phyloP scores from a whole-genome alignment of 257 asterid genomes.

The Solanum tacnaense region DNA sequence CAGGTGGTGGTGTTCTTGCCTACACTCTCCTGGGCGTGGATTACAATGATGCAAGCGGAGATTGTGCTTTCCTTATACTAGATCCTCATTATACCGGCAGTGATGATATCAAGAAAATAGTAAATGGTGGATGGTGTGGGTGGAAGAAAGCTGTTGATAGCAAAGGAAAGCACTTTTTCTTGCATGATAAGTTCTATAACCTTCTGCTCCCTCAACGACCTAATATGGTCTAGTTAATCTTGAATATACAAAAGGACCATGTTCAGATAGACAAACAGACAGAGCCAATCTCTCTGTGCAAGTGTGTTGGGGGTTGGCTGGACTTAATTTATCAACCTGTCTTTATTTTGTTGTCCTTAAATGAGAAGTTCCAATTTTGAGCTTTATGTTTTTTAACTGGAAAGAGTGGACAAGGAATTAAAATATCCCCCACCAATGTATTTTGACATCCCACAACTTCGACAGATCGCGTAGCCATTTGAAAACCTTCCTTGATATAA shows the following conservation, averaged over 20 bases:
- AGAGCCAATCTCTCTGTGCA: neutral
- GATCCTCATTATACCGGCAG: constrained; percentile 85
- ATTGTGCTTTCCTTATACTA: constrained; percentile 83
- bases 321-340: neutral
- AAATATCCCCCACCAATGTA: neutral
- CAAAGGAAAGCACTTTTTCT: constrained; percentile 95
- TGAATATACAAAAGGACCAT: neutral
- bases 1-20: constrained; percentile 99
- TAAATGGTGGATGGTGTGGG: constrained; percentile 91
- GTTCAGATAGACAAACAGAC: neutral
- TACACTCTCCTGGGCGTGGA: constrained; percentile 89
- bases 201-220: constrained; percentile 89
- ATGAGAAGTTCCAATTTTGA: neutral
- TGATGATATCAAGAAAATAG: constrained; percentile 74
- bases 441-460: neutral
- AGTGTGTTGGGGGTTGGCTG: neutral
- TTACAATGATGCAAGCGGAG: constrained; percentile 72
- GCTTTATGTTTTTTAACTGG: neutral
- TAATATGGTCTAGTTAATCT: constrained; percentile 48
- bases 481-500: neutral
- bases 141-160: constrained; percentile 83
- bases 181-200: constrained; percentile 83
- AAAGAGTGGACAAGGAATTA: neutral
- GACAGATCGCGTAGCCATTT: neutral
- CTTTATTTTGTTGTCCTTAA: neutral